phyloP scores from a whole-genome alignment of 2,329 filamentous ascomycete species.

The Calonectria honghensis region DNA sequence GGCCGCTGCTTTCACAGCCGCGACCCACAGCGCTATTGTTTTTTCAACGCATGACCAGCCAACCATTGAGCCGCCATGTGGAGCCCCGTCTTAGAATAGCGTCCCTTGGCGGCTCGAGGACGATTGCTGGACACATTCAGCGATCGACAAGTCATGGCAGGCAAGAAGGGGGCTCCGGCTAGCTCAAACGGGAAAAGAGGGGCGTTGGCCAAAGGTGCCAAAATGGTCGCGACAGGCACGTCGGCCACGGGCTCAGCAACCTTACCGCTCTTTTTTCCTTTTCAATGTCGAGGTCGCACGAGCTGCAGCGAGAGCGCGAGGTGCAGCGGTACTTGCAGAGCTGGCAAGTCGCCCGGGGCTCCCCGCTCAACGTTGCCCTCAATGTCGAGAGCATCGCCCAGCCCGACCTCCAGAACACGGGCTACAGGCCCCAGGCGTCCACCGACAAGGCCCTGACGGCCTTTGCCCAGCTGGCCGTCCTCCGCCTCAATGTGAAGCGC shows the following conservation, averaged over 20 bases:
- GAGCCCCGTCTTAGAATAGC: constrained; percentile 16
- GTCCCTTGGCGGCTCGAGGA: not conserved
- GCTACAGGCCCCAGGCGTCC: constrained; percentile 58
- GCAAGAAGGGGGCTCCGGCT: constrained; percentile 16
- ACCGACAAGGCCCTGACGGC: constrained; percentile 64
- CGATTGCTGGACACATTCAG: not conserved
- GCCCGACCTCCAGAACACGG: constrained; percentile 55
- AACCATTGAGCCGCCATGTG: not conserved
- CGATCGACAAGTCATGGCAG: constrained; percentile 15
- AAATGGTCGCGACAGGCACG: constrained; percentile 4
- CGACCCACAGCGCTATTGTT: constrained; percentile 11
- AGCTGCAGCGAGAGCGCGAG: constrained; percentile 58
- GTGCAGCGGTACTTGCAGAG: constrained; percentile 58
- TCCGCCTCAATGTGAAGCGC: constrained; percentile 68
- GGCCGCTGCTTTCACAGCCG: constrained; percentile 1
- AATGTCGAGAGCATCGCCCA: constrained; percentile 57
- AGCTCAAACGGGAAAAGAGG: constrained; percentile 19
- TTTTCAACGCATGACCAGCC: not conserved
- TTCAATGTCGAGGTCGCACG: constrained; percentile 53
- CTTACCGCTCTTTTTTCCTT: constrained; percentile 17
- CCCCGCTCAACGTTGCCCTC: constrained; percentile 56
- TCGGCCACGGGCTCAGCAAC: not conserved
- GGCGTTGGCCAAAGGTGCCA: constrained; percentile 3
- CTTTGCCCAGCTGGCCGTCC: constrained; percentile 70
- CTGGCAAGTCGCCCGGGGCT: constrained; percentile 58